Base-by-base conservation (phyloP, 345 rosid genomes). In the Brassica napus region DNA sequence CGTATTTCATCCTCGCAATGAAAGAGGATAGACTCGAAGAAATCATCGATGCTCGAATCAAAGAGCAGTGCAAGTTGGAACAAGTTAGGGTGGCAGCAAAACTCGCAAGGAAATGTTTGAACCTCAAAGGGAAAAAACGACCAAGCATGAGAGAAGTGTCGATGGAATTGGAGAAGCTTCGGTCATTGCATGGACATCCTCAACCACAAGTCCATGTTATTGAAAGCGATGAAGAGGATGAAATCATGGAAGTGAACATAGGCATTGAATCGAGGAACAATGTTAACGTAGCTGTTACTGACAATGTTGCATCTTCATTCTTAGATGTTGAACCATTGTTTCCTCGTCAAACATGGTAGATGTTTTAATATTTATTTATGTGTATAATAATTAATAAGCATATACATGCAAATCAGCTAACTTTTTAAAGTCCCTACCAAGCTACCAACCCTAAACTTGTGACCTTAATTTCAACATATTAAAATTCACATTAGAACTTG, bases 301-400 rank as follows among this genome's bases (percentile, higher is more conserved):
- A 49, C 18, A 49, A 49, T 18, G 26, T 7, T 55, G 11, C 61
- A 55, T 0, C 61, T 55, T 55, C 61, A 18, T 55, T 55, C 24
- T 55, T 55, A 55, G 61, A 55, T 55, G 61, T 55, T 55, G 62
- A 57, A 21, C 62, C 62, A 57, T 8, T 57, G 62, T 57, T 57
- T 57, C 30, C 62, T 57, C 62, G 62, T 8, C 62, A 57, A 57
- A 57, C 62, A 21, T 57, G 62, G 62, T 57, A 14, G 18, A 49
- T 49, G 57, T 49, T 49, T 49, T 49, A 49, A 49, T 49, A 49
- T 49, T 49, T 1, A 47, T 47, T 12, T 47, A 4, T 47, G 6
- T n/a, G 3, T 1, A 18, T 44, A 0, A 26, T 26, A 26, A 26
- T 26, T 11, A 11, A 44, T 44, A n/a, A 2, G 59, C 59, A 21